phyloP scores from a whole-genome alignment of 2,329 filamentous ascomycete genomes.

The Colletotrichum lupini region DNA sequence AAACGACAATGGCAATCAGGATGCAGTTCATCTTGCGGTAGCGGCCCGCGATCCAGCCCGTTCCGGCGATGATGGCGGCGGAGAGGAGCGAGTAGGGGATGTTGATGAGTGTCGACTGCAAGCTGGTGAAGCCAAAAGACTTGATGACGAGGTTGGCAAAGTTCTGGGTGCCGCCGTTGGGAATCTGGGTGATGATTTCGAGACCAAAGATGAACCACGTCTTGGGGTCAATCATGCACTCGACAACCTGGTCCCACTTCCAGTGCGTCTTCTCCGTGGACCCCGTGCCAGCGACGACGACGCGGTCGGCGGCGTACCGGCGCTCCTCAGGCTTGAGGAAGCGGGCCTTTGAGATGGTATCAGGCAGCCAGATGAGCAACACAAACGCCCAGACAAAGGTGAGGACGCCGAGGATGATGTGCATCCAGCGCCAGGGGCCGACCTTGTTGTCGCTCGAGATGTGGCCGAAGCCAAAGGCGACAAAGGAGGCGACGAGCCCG shows the following conservation, averaged over 20 bases:
- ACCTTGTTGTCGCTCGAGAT: slow-evolving; percentile 54
- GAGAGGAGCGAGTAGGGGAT: slow-evolving; percentile 68
- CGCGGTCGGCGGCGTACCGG: slow-evolving; percentile 57
- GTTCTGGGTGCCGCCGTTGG: slow-evolving; percentile 70
- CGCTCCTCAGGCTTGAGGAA: slow-evolving; percentile 68
- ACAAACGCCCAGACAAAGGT: slow-evolving; percentile 64
- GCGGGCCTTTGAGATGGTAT: slow-evolving; percentile 63
- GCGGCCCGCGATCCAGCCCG: slow-evolving; percentile 62
- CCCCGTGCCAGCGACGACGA: slow-evolving; percentile 62
- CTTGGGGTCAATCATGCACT: slow-evolving; percentile 68
- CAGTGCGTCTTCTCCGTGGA: slow-evolving; percentile 59
- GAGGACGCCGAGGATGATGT: slow-evolving; percentile 61
- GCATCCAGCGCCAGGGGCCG: slow-evolving; percentile 68
- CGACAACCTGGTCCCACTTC: slow-evolving; percentile 61
- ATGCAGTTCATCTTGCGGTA: slow-evolving; percentile 63
- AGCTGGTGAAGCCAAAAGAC: slow-evolving; percentile 65
- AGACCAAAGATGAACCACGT: slow-evolving; percentile 69
- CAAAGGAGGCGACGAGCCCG: slow-evolving; percentile 58
- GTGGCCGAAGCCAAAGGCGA: slow-evolving; percentile 68
- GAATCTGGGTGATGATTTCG: slow-evolving; percentile 65
- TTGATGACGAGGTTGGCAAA: slow-evolving; percentile 68
- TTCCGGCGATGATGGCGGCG: slow-evolving; percentile 57
- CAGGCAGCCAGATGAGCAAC: slow-evolving; percentile 61
- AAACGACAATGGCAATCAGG: slow-evolving; percentile 60
- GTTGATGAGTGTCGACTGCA: slow-evolving; percentile 67